Evolutionary conservation across 306 rosid species (phyloP).

Genomic region (Citrullus amarus): DNA sequence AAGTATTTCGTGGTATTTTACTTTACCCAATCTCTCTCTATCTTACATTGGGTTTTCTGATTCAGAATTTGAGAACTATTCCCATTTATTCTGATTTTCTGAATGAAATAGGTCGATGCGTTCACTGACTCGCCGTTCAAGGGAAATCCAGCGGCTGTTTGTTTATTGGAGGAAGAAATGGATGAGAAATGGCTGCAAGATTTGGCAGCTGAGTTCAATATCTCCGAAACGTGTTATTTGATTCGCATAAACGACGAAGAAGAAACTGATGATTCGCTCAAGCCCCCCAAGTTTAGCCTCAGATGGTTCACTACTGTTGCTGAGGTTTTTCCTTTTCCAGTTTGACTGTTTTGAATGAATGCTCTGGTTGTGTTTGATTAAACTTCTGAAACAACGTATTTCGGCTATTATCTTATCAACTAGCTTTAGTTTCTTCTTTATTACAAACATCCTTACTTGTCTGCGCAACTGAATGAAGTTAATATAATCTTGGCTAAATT

Average conservation of each 20-base stretch:
- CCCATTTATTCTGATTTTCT: not conserved
- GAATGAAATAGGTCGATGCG: conserved; percentile 42
- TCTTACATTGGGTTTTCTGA: not conserved
- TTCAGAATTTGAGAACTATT: not conserved
- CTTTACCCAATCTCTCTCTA: not conserved
- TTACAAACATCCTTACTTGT: too few relatives aligned
- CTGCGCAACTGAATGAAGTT: too few relatives aligned
- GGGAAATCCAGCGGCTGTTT: conserved; percentile 74
- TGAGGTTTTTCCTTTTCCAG: conserved; percentile 30
- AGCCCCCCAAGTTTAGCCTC: conserved; percentile 39
- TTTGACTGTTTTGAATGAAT: not conserved
- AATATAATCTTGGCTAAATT: too few relatives aligned
- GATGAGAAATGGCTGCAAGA: conserved; percentile 48
- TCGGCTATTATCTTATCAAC: too few relatives aligned
- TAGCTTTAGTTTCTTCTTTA: too few relatives aligned
- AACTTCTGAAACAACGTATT: not conserved
- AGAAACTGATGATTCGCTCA: conserved; percentile 4
- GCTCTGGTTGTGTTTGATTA: not conserved
- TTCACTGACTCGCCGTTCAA: conserved; percentile 60
- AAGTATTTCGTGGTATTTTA: conserved; percentile 44
- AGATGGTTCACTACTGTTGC: conserved; percentile 69
- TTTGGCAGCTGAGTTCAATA: conserved; percentile 50
- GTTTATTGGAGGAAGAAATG: conserved; percentile 46
- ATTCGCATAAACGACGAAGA: conserved; percentile 16
- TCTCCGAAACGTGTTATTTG: conserved; percentile 37